phyloP scores from a whole-genome alignment of 1,284 basidiomycete species.

The Crucibulum parvulum region DNA sequence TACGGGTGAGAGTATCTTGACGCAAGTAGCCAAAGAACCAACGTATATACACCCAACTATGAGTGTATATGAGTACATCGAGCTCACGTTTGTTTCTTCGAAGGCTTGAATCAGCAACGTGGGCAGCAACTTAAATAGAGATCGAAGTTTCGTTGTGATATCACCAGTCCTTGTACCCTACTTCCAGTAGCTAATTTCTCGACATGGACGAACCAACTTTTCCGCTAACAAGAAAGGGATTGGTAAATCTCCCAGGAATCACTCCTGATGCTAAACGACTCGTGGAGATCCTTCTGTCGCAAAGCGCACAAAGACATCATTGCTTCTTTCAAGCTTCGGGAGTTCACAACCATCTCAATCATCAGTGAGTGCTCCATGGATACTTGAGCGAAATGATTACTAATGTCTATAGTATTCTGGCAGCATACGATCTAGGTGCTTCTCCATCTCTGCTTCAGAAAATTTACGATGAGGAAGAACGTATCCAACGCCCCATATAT shows the following conservation, averaged over 20 bases:
- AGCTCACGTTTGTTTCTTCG: too few species aligned
- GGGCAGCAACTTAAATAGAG: too few species aligned
- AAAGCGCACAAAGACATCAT: constrained; percentile 1
- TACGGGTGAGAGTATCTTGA: too few species aligned
- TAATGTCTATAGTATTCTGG: not conserved
- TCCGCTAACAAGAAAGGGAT: not conserved
- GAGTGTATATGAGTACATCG: too few species aligned
- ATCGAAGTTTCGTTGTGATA: too few species aligned
- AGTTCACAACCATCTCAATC: constrained; percentile 4
- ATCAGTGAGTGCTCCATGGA: not conserved
- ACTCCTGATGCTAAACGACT: not conserved
- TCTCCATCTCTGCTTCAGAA: constrained; percentile 2
- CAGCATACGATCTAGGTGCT: constrained; percentile 4
- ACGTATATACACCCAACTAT: too few species aligned
- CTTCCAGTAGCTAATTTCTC: too few species aligned
- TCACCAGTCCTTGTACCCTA: too few species aligned
- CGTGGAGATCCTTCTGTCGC: not conserved
- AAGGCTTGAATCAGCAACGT: too few species aligned
- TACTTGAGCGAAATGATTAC: not conserved
- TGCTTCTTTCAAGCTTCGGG: not conserved
- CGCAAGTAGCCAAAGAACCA: too few species aligned
- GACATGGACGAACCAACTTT: too few species aligned
- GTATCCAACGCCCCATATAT: not conserved
- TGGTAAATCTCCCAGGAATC: constrained; percentile 2
- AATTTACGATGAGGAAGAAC: constrained; percentile 1